A percentile compares a stretch with the other conserved stretches of the same genome.
Conservation (phyloP, 208 protist species). For the Acanthamoeba polyphaga region DNA sequence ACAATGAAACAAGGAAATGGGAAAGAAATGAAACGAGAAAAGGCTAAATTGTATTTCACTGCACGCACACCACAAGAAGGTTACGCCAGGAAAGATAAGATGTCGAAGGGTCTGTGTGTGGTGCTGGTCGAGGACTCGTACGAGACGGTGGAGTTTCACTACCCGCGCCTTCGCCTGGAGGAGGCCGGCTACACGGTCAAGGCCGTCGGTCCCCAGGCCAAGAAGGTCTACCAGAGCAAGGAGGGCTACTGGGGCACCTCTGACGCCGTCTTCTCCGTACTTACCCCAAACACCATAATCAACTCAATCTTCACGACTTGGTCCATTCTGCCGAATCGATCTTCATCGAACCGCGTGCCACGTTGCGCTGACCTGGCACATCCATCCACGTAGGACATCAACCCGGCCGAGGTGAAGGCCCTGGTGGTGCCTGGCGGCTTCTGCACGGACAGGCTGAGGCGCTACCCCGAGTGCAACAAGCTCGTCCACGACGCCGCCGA, state of each 20-base stretch:
- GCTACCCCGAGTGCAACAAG: conserved; percentile 77
- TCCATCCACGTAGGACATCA: conserved; percentile 40
- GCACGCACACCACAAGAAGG: too few relatives aligned
- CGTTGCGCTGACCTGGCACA: neutral
- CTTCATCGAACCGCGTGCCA: neutral
- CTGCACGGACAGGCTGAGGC: conserved; percentile 78
- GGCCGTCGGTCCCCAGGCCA: conserved; percentile 70
- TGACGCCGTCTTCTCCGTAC: conserved; percentile 47
- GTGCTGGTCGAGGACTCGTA: conserved; percentile 79
- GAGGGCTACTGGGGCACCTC: conserved; percentile 79
- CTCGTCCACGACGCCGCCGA: conserved; percentile 47
- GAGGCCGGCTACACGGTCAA: conserved; percentile 79
- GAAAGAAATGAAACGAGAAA: too few relatives aligned
- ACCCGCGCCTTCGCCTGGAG: conserved; percentile 73
- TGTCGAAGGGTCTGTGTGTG: conserved; percentile 83
- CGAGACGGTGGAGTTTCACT: conserved; percentile 79
- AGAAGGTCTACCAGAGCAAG: conserved; percentile 80
- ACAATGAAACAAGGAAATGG: too few relatives aligned
- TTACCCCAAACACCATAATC: neutral
- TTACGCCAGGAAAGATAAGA: too few relatives aligned
- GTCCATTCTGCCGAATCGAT: neutral
- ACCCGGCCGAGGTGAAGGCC: conserved; percentile 66
- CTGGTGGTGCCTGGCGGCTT: conserved; percentile 79
- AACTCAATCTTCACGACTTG: neutral
- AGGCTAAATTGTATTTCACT: too few relatives aligned